These are phyloP conservation scores for Colletotrichum graminicola DNA, from an alignment of 2,329 filamentous ascomycete genomes.

Conservation along the genomic window DNA sequence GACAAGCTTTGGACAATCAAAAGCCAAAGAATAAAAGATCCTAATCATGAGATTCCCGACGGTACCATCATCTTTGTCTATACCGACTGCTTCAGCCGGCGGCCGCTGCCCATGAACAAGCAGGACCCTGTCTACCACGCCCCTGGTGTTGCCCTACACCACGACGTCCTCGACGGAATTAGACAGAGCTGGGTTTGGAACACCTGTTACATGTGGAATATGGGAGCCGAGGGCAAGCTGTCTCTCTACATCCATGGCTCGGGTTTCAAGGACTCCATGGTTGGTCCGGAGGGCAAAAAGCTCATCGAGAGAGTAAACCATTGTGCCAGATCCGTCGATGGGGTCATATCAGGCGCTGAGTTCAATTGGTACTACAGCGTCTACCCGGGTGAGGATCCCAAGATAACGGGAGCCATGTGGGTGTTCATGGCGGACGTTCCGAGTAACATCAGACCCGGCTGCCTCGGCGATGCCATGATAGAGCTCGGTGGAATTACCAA, in stretches of 20 bases:
- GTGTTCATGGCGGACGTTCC: slow-evolving; percentile 2
- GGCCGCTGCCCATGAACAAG: slow-evolving; percentile 36
- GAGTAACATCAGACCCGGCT: slow-evolving; percentile 1
- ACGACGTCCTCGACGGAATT: slow-evolving; percentile 9
- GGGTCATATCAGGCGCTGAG: neutral
- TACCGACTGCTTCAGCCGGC: slow-evolving; percentile 43
- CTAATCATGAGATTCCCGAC: slow-evolving; percentile 17
- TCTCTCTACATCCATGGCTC: slow-evolving; percentile 20
- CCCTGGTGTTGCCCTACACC: slow-evolving; percentile 39
- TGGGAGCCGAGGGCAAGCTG: slow-evolving; percentile 13
- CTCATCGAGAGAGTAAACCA: slow-evolving; percentile 2
- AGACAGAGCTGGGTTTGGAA: slow-evolving; percentile 42
- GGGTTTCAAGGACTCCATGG: slow-evolving; percentile 22
- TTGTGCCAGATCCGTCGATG: slow-evolving; percentile 5
- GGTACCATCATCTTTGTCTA: slow-evolving; percentile 42
- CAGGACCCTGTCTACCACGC: slow-evolving; percentile 42
- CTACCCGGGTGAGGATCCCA: neutral
- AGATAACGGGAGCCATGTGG: slow-evolving; percentile 20
- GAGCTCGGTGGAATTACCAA: neutral
- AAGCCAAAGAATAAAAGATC: neutral
- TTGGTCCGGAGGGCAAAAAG: slow-evolving; percentile 22
- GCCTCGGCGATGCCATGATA: slow-evolving; percentile 1
- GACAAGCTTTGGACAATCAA: slow-evolving; percentile 1
- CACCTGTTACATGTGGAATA: slow-evolving; percentile 27
- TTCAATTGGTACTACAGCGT: slow-evolving; percentile 23